These are phyloP conservation scores for Trichophyton schoenleinii DNA, from an alignment of 2,329 filamentous ascomycete species.

Conservation along the genomic window DNA sequence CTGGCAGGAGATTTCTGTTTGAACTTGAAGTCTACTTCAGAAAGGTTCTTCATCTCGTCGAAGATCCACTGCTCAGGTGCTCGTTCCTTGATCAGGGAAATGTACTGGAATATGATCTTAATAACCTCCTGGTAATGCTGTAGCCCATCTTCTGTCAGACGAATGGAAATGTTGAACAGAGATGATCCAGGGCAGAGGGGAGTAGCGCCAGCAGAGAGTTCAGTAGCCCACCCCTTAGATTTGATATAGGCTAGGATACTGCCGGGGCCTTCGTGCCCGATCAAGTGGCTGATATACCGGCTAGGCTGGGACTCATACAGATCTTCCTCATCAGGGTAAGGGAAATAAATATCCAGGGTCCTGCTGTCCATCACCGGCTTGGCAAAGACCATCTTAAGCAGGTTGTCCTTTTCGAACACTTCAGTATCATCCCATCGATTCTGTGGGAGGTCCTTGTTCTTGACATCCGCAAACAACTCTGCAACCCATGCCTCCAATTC, in stretches of 20 bases:
- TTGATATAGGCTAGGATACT: constrained; percentile 87
- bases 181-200: constrained; percentile 67
- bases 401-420: constrained; percentile 47
- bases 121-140: constrained; percentile 70
- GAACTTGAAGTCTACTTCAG: constrained; percentile 90
- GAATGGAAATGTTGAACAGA: constrained; percentile 66
- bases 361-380: constrained; percentile 86
- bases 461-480: constrained; percentile 68
- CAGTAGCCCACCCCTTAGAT: constrained; percentile 78
- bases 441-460: constrained; percentile 64
- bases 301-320: constrained; percentile 71
- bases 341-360: constrained; percentile 67
- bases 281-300: constrained; percentile 74
- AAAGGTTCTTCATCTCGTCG: constrained; percentile 77
- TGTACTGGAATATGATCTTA: constrained; percentile 81
- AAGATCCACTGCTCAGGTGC: constrained; percentile 88
- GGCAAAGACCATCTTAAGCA: constrained; percentile 63
- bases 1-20: constrained; percentile 84
- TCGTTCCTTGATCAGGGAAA: constrained; percentile 68
- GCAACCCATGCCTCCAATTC: constrained; percentile 71
- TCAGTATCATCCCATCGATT: constrained; percentile 54
- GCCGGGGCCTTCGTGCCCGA: constrained; percentile 85
- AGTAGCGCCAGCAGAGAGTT: constrained; percentile 63
- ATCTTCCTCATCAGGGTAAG: constrained; percentile 71
- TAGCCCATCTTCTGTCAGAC: constrained; percentile 72